Evolutionary conservation across 805 yeast genomes (phyloP).

Genomic region (Yarrowia deformans): DNA sequence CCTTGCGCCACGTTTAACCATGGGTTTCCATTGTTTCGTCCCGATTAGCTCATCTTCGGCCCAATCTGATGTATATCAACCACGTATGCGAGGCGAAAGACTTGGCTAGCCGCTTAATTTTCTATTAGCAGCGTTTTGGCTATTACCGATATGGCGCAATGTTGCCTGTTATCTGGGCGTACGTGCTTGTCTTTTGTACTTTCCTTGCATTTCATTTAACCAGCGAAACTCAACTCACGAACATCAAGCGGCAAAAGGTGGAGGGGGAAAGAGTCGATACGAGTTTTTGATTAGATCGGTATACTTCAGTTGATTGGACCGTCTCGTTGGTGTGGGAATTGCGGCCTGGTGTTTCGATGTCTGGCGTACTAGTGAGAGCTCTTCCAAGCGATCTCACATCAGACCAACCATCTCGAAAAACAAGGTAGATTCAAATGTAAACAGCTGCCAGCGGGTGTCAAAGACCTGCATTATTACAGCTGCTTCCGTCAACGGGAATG

Average conservation of each 20-base stretch:
- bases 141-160: not conserved
- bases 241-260: not conserved
- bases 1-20: not conserved
- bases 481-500: not conserved
- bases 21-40: not conserved
- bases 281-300: too few species aligned
- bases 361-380: too few species aligned
- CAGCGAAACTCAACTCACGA: not conserved
- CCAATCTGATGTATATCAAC: too few species aligned
- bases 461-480: not conserved
- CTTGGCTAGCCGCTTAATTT: not conserved
- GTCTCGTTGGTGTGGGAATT: too few species aligned
- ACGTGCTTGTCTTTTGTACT: not conserved
- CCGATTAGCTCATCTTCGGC: not conserved
- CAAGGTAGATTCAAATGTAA: not conserved
- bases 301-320: too few species aligned
- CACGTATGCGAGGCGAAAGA: not conserved
- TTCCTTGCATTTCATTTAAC: slow-evolving; percentile 2
- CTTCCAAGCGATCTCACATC: too few species aligned
- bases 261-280: not conserved
- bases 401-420: too few species aligned
- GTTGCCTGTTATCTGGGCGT: not conserved
- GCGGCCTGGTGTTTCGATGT: too few species aligned
- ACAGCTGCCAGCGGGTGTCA: not conserved
- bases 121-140: too few species aligned